These are phyloP conservation scores for Aphanomyces invadans DNA, from an alignment of 352 stramenopile species.

Conservation along the genomic window DNA sequence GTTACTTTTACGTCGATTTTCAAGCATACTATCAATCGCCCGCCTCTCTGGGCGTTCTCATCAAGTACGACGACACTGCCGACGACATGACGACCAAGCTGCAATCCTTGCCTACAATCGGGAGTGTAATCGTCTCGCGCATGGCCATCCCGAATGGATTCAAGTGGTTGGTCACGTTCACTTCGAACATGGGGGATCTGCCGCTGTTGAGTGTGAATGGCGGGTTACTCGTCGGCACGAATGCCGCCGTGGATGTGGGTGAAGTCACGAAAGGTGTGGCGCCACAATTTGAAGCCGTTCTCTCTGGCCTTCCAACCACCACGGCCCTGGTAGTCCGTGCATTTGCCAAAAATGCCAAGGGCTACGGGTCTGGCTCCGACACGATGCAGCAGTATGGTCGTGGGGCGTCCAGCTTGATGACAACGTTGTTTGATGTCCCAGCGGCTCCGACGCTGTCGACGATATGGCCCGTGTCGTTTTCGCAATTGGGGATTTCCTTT, in stretches of 20 bases:
- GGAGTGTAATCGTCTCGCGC: conserved; percentile 52
- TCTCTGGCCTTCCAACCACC: conserved; percentile 37
- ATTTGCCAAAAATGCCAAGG: conserved; percentile 58
- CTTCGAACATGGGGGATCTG: conserved; percentile 58
- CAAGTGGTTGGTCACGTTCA: conserved; percentile 62
- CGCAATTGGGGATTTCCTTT: conserved; percentile 38
- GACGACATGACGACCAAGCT: conserved; percentile 66
- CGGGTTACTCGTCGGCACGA: conserved; percentile 38
- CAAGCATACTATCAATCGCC: conserved; percentile 33
- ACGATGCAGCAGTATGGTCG: conserved; percentile 48
- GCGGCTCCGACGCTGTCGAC: conserved; percentile 34
- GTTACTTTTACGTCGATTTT: conserved; percentile 64
- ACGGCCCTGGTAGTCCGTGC: conserved; percentile 57
- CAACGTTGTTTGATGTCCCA: conserved; percentile 34
- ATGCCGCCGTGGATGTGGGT: conserved; percentile 34
- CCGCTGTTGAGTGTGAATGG: conserved; percentile 42
- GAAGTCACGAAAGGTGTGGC: conserved; percentile 57
- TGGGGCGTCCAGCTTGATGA: conserved; percentile 43
- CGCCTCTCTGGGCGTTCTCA: conserved; percentile 35
- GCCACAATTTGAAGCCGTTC: conserved; percentile 50
- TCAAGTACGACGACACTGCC: conserved; percentile 66
- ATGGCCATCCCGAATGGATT: conserved; percentile 32
- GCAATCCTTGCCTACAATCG: conserved; percentile 52
- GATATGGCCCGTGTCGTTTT: conserved; percentile 47
- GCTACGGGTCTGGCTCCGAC: conserved; percentile 51